phyloP scores from a whole-genome alignment of 2,329 filamentous ascomycete genomes.

The Colletotrichum brevisporum region DNA sequence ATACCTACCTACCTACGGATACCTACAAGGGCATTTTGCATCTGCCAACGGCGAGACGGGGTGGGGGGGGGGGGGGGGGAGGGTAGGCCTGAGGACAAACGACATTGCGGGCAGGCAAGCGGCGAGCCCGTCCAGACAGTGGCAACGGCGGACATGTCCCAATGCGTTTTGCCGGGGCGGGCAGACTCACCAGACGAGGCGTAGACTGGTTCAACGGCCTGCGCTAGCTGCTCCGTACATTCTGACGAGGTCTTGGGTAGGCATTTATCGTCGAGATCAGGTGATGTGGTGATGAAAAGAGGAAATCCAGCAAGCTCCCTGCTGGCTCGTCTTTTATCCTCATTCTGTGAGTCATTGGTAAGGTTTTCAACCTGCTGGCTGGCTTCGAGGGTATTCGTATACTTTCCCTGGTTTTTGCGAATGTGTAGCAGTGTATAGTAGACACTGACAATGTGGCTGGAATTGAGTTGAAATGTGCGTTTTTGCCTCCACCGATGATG shows the following conservation, averaged over 20 bases:
- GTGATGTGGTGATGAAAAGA: too few species aligned
- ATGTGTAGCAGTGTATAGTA: too few species aligned
- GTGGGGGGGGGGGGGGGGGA: background rate
- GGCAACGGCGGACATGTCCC: conserved; percentile 28
- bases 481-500: too few species aligned
- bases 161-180: conserved; percentile 18
- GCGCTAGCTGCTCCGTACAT: conserved; percentile 21
- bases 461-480: too few species aligned
- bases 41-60: background rate
- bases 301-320: too few species aligned
- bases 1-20: conserved; percentile 2
- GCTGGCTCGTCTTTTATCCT: too few species aligned
- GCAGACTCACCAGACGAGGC: conserved; percentile 23
- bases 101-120: conserved; percentile 22
- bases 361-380: too few species aligned
- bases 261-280: background rate
- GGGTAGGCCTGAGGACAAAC: conserved; percentile 19
- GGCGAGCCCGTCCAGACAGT: conserved; percentile 9
- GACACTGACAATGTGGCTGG: too few species aligned
- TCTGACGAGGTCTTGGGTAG: conserved; percentile 1
- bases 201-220: conserved; percentile 31
- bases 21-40: conserved; percentile 2
- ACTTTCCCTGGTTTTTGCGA: too few species aligned
- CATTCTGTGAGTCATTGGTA: too few species aligned
- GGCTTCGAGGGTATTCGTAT: too few species aligned